Base-by-base conservation (phyloP, 805 yeast genomes). In the Isabelozyma pseudorhagii region DNA sequence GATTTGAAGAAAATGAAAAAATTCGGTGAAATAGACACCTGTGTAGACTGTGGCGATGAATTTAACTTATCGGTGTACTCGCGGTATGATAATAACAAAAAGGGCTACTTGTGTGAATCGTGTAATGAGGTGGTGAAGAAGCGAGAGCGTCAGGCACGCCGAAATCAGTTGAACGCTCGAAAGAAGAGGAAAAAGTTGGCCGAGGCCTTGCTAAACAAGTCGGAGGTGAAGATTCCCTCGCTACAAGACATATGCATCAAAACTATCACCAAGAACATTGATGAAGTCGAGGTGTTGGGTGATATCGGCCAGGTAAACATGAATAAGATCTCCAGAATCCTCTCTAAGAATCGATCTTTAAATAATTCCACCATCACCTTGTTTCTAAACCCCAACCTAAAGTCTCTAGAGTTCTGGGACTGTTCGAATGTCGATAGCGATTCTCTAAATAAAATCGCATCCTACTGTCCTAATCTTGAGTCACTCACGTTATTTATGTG, bases 171-270 rank as follows among this genome's bases (percentile, higher is more conserved):
- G 18, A 78, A 79, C 47, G 89, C 88, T 14, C 75, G 94, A 46
- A 87, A 87, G 62, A 80, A 81, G 57, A 79, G 96, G 50, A 88
- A 87, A 71, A 83, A 82, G 68, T 72, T 86, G 44, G 97, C 98
- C 0, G 87, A 85, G 49, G 96, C 97, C 3, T 74, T 94, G 42
- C 72, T 94, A 46, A 92, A 94, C 59, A 79, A 83, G 59, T 79
- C 82, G 49, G 83, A 81, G 18, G 82, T 79, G 36, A 75, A 70
- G 47, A 64, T 88, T 4, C 87, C 96, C 1, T 77, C 87, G 8
- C 72, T 94, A 40, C 97, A 91, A 66, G 97, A 91, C 56, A 60
- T 87, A 18, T 89, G 97, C 59, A 87, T 94, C 52, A 69, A 75
- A 29, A 73, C 80, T 14, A 82, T 89, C 36, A 83, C 90, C 0